Evolutionary conservation across 495 filamentous ascomycete species (phyloP).

Genomic region (Podospora appendiculata): DNA sequence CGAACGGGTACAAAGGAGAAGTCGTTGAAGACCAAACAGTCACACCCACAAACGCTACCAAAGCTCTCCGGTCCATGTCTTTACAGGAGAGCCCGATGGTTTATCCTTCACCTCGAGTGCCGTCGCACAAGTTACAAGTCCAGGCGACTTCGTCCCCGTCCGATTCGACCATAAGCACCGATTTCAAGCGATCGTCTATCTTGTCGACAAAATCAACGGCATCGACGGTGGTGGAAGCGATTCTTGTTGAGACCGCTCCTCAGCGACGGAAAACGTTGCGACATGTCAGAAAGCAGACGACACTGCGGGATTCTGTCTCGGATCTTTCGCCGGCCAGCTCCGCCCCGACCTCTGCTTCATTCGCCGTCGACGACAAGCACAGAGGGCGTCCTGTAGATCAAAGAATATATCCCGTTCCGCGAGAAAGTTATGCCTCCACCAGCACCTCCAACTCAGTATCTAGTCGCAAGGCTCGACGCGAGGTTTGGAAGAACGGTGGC

Average conservation of each 20-base stretch:
- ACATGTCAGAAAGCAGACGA: slow-evolving; percentile 56
- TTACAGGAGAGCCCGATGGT: slow-evolving; percentile 38
- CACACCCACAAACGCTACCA: slow-evolving; percentile 43
- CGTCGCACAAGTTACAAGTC: slow-evolving; percentile 17
- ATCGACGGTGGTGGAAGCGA: slow-evolving; percentile 63
- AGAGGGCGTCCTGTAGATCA: slow-evolving; percentile 14
- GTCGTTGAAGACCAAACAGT: slow-evolving; percentile 41
- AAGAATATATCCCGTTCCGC: slow-evolving; percentile 29
- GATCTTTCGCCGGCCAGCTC: slow-evolving; percentile 47
- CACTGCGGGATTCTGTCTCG: slow-evolving; percentile 44
- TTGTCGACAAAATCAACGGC: slow-evolving; percentile 52
- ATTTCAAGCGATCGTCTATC: slow-evolving; percentile 49
- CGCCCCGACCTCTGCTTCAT: slow-evolving; percentile 24
- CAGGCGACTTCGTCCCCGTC: slow-evolving; percentile 25
- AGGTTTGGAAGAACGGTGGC: slow-evolving; percentile 44
- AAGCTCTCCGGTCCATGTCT: slow-evolving; percentile 36
- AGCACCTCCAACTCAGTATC: slow-evolving; percentile 48
- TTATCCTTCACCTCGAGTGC: slow-evolving; percentile 30
- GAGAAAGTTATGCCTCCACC: slow-evolving; percentile 53
- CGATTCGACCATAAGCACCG: slow-evolving; percentile 36
- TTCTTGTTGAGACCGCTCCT: slow-evolving; percentile 56
- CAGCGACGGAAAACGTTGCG: slow-evolving; percentile 53
- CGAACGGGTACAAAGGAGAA: slow-evolving; percentile 25
- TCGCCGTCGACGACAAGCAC: slow-evolving; percentile 14
- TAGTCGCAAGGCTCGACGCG: slow-evolving; percentile 45